Conservation (phyloP, 1,284 basidiomycete species). For the Sporisorium exsertum region DNA sequence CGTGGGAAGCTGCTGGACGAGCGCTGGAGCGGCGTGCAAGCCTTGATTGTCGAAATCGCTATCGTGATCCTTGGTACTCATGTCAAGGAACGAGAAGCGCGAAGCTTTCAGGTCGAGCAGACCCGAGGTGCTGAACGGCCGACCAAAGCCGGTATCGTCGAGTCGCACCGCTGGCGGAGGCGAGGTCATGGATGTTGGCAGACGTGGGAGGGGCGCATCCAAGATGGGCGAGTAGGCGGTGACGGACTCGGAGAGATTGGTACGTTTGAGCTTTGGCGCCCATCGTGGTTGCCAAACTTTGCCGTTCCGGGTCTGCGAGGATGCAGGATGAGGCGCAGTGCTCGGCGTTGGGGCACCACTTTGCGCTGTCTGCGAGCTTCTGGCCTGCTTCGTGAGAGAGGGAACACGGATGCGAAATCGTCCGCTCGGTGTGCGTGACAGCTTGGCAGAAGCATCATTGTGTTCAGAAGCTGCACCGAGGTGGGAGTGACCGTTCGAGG, state of each 20-base stretch:
- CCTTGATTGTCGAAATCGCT: constrained; percentile 20
- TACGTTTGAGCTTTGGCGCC: constrained; percentile 40
- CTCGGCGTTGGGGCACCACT: background rate
- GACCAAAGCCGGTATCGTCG: constrained; percentile 34
- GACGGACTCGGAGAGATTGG: constrained; percentile 23
- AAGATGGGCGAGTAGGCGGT: constrained; percentile 30
- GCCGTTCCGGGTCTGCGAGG: constrained; percentile 2
- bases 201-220: constrained; percentile 12
- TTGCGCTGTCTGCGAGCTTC: constrained; percentile 1
- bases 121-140: constrained; percentile 36
- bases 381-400: constrained; percentile 20
- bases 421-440: constrained; percentile 22
- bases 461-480: background rate
- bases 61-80: constrained; percentile 30
- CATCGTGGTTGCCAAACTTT: constrained; percentile 42
- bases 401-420: constrained; percentile 33
- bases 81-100: constrained; percentile 41
- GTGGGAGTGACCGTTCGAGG: background rate
- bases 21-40: background rate
- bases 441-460: background rate
- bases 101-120: constrained; percentile 34
- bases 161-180: constrained; percentile 38
- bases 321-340: background rate
- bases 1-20: background rate
- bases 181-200: constrained; percentile 16